phyloP scores from a whole-genome alignment of 2,329 filamentous ascomycete genomes.

The Penicillium carneum region DNA sequence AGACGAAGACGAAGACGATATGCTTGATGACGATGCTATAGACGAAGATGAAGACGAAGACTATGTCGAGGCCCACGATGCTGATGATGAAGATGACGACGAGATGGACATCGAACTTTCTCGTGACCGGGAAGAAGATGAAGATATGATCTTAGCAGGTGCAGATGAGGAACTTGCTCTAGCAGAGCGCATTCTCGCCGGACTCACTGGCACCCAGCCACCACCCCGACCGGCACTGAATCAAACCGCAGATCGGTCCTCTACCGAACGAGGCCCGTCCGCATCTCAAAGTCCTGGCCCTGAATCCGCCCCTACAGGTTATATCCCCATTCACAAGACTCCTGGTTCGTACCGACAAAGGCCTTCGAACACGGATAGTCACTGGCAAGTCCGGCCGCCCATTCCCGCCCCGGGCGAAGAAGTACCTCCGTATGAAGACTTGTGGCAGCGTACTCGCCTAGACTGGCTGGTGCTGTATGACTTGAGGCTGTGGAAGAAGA shows the following conservation, averaged over 20 bases:
- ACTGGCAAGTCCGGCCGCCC: conserved; percentile 85
- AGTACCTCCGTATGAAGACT: conserved; percentile 78
- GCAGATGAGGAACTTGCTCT: conserved; percentile 74
- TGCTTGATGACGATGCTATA: conserved; percentile 38
- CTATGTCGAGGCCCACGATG: conserved; percentile 58
- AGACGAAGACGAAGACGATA: conserved; percentile 53
- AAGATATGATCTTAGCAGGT: conserved; percentile 62
- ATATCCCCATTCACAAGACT: conserved; percentile 79
- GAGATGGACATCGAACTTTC: conserved; percentile 45
- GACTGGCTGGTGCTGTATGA: conserved; percentile 97
- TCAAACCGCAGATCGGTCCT: conserved; percentile 40
- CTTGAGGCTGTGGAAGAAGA: conserved; percentile 93
- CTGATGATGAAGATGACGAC: conserved; percentile 56
- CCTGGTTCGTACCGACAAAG: conserved; percentile 60
- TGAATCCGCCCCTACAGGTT: conserved; percentile 33
- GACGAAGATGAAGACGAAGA: conserved; percentile 54
- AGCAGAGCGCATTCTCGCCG: conserved; percentile 78
- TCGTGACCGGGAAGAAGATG: conserved; percentile 57
- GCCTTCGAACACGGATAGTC: conserved; percentile 65
- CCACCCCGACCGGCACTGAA: conserved; percentile 60
- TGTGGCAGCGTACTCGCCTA: conserved; percentile 85
- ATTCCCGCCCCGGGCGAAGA: conserved; percentile 69
- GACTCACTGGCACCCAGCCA: conserved; percentile 71
- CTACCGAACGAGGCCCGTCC: conserved; percentile 29
- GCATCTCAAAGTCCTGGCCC: conserved; percentile 26